Evolutionary conservation across 2,329 filamentous ascomycete genomes (phyloP).

Genomic region (Pseudomassariella vexata): DNA sequence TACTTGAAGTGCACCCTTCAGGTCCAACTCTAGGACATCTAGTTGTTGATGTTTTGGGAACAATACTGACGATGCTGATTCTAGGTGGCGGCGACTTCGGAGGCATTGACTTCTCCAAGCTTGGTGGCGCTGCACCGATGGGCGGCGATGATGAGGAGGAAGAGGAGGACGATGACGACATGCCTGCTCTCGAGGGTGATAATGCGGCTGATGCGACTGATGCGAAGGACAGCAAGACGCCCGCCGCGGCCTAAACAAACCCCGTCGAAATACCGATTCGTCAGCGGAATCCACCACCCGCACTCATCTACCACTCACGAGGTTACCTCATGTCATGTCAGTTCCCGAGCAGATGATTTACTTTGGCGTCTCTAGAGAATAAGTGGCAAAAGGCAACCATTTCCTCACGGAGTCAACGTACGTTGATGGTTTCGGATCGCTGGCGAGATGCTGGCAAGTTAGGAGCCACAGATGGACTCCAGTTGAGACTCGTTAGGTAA

Average conservation of each 20-base stretch:
- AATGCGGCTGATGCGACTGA: conserved; percentile 38
- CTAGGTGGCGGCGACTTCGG: conserved; percentile 63
- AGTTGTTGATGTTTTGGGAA: not conserved
- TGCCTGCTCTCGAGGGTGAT: conserved; percentile 74
- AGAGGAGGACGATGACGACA: conserved; percentile 65
- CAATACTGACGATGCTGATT: conserved; percentile 12
- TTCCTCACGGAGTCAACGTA: not conserved
- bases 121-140: conserved; percentile 54
- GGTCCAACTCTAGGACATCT: too few species aligned
- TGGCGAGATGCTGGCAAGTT: not conserved
- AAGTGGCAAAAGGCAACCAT: conserved; percentile 9
- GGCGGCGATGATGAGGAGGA: conserved; percentile 41
- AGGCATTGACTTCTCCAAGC: conserved; percentile 92
- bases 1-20: conserved; percentile 4
- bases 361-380: conserved; percentile 10
- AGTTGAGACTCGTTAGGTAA: not conserved
- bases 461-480: not conserved
- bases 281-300: not conserved
- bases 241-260: conserved; percentile 13
- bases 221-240: conserved; percentile 24
- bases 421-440: conserved; percentile 1
- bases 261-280: conserved; percentile 2
- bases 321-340: conserved; percentile 12
- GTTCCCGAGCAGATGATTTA: conserved; percentile 12
- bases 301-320: conserved; percentile 3